Evolutionary conservation across 129 eudicot genomes (phyloP), one percentile per base, ranked within the genome.

Genomic region (Arctium lappa): DNA sequence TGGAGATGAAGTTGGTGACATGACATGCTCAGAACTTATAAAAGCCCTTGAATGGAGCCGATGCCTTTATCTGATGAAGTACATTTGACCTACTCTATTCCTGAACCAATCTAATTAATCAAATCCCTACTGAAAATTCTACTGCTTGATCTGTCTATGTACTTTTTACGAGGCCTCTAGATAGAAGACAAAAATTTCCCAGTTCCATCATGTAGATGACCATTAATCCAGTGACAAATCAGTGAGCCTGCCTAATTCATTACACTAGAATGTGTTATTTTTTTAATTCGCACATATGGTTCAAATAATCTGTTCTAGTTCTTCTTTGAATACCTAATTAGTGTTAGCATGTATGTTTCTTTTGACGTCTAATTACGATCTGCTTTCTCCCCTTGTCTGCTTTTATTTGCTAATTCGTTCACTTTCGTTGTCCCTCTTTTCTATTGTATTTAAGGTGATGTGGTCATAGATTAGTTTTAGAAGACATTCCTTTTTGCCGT

Each of bases 31-130:
- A 36, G 99, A 93, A 80, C 98, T 96, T 88, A 85, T 96, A 78
- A 98, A 96, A 93, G 99, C 99, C 84, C 95, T 96, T 86, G 99
- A 96, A 82, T 90, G 93, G 72, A 96, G 99, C 77, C 92, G 99
- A 74, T 96, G 99, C 85, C 92, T 96, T 76, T 79, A 89, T 63
- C 85, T 96, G 80, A 93, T 93, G 99, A 95, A 90, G 98, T 96
- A 81, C 18, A 86, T 65, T 48, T 30, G 10, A 84, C 69, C 32
- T 72, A 31, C 83, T 42, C 37, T 44, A 44, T 31, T 27, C 44
- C 71, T 53, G n/a, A 60, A 22, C 77, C 39, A 22, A 60, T 76
- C 27, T 66, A 81, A 71, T 71, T 15, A 46, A 6, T 11, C 50
- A 65, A 63, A 29, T 65, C 27, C 79, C 73, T 71, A 6, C 48